These are phyloP conservation scores for Moesziomyces antarcticus DNA, from an alignment of 1,284 basidiomycete genomes.

Conservation along the genomic window DNA sequence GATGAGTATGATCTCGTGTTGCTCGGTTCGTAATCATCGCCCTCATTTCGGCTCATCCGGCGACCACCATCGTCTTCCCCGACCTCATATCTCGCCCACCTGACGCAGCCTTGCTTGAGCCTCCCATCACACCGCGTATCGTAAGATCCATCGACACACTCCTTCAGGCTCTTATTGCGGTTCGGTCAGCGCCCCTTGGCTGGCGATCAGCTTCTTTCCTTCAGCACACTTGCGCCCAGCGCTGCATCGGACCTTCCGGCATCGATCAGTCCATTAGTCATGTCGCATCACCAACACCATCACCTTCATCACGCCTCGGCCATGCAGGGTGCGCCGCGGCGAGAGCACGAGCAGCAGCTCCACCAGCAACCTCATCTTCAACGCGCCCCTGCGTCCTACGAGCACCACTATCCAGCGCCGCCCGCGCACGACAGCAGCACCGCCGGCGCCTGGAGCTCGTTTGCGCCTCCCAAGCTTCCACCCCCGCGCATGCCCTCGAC, in stretches of 20 bases:
- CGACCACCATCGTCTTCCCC: neutral
- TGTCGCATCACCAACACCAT: conserved; percentile 5
- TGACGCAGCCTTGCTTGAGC: neutral
- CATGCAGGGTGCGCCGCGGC: conserved; percentile 1
- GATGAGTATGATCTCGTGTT: no score
- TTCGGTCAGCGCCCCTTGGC: no score
- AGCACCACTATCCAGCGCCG: neutral
- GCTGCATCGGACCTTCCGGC: neutral
- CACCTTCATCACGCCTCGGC: neutral
- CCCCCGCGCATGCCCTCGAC: conserved; percentile 10
- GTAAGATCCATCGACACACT: neutral
- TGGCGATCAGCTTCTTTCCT: no score
- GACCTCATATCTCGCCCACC: neutral
- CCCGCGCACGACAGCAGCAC: neutral
- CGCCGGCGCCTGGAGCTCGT: conserved; percentile 5
- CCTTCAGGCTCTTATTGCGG: no score
- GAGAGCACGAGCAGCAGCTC: conserved; percentile 5
- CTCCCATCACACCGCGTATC: neutral
- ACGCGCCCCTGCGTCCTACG: conserved; percentile 7
- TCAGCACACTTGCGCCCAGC: neutral
- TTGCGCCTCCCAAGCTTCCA: conserved; percentile 23
- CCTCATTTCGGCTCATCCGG: neutral
- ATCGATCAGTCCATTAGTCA: neutral
- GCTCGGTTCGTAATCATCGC: neutral
- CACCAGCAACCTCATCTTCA: conserved; percentile 1